Conservation (phyloP, 2,329 filamentous ascomycete genomes). For the Cladosporium oxysporum region DNA sequence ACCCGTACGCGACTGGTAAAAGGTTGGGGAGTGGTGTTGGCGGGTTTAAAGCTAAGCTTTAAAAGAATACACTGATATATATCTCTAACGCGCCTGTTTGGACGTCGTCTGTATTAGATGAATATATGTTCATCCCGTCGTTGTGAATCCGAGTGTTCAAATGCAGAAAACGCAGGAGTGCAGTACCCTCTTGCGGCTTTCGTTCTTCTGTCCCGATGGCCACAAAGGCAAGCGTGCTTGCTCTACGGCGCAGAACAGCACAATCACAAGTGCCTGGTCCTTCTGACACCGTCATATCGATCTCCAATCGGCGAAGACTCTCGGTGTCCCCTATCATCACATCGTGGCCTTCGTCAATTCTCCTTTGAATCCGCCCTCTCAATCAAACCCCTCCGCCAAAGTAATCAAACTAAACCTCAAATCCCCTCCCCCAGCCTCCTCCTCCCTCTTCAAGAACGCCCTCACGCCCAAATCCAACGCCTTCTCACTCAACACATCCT, state of each 20-base stretch:
- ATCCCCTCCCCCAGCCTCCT: slow-evolving; percentile 56
- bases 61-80: background rate
- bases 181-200: background rate
- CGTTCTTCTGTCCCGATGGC: background rate
- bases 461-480: slow-evolving; percentile 71
- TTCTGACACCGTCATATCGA: background rate
- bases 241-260: background rate
- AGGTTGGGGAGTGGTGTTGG: slow-evolving; percentile 18
- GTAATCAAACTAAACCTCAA: slow-evolving; percentile 65
- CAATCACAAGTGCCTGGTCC: background rate
- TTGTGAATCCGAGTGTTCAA: background rate
- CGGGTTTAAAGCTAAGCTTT: slow-evolving; percentile 14
- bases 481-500: slow-evolving; percentile 63
- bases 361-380: slow-evolving; percentile 39
- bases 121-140: background rate
- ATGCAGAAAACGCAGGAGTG: background rate
- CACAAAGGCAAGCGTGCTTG: background rate
- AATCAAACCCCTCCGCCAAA: slow-evolving; percentile 58
- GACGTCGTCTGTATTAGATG: background rate
- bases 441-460: slow-evolving; percentile 60
- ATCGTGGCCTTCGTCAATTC: background rate
- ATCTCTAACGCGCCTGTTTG: background rate
- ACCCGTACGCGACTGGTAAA: slow-evolving; percentile 30
- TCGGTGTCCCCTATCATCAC: background rate
- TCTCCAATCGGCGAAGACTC: background rate